Evolutionary conservation across 768 basidiomycete species (phyloP).

Genomic region (Lactarius tabidus): DNA sequence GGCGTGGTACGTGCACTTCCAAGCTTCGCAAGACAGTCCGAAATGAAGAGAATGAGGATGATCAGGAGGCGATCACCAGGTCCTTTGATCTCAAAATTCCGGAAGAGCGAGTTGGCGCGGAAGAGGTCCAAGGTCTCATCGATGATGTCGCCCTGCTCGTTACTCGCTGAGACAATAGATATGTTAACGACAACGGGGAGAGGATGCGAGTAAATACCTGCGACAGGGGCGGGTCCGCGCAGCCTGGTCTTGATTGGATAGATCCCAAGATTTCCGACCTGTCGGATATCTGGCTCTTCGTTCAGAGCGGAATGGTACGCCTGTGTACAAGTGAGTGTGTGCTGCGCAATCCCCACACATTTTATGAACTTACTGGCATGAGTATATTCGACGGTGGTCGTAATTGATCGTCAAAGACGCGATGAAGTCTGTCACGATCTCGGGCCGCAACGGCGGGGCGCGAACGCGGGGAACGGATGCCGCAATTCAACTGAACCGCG

Average conservation of each 20-base stretch:
- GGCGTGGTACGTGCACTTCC: conserved; percentile 65
- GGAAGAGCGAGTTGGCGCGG: conserved; percentile 97
- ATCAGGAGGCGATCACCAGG: conserved; percentile 95
- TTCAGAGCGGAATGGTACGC: conserved; percentile 96
- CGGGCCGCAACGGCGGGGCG: background rate
- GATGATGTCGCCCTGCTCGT: conserved; percentile 78
- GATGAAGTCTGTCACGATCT: background rate
- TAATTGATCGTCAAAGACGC: background rate
- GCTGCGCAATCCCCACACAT: background rate
- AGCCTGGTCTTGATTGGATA: conserved; percentile 89
- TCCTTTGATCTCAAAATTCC: conserved; percentile 99
- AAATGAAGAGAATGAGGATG: conserved; percentile 95
- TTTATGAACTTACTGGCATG: conserved; percentile 29
- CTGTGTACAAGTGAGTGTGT: conserved; percentile 38
- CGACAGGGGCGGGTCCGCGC: conserved; percentile 80
- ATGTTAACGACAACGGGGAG: conserved; percentile 18
- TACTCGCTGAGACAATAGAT: conserved; percentile 55
- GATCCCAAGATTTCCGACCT: conserved; percentile 86
- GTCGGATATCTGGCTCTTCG: conserved; percentile 73
- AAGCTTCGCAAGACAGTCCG: conserved; percentile 92
- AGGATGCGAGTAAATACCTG: conserved; percentile 43
- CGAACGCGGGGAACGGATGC: background rate
- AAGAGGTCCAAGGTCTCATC: conserved; percentile 97
- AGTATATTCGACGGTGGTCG: background rate
- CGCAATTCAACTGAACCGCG: background rate